Percentiles rank a stretch among this genome's conserved stretches.
These are phyloP conservation scores for Penicillium simplicissimum DNA, from an alignment of 495 filamentous ascomycete genomes.

Conservation along the genomic window DNA sequence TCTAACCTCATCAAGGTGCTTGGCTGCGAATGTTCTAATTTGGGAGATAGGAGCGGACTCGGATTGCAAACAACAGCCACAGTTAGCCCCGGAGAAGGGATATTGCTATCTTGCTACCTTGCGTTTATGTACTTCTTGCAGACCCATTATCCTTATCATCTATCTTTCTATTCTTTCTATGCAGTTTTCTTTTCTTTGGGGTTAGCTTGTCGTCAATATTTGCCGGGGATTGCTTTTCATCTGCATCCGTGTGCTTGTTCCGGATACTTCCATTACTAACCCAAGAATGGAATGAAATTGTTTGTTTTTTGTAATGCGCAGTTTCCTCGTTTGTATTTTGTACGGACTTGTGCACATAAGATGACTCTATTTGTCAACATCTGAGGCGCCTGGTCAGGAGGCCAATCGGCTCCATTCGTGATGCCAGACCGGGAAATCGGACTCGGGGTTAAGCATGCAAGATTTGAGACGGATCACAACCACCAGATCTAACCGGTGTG, in stretches of 20 bases:
- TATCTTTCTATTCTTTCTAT: neutral
- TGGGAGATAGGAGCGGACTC: neutral
- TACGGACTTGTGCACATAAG: neutral
- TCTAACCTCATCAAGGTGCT: neutral
- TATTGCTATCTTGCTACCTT: neutral
- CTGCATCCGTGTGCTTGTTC: neutral
- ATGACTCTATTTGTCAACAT: neutral
- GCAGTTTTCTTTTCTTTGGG: neutral
- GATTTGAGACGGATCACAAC: neutral
- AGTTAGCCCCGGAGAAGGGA: neutral
- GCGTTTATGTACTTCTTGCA: neutral
- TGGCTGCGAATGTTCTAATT: neutral
- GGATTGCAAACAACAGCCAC: neutral
- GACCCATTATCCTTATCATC: neutral
- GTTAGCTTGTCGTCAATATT: neutral
- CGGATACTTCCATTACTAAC: neutral
- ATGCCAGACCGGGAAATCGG: neutral
- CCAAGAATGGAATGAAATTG: neutral
- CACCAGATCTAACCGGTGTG: neutral
- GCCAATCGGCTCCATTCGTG: neutral
- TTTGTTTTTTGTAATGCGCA: neutral
- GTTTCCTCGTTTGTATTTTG: neutral
- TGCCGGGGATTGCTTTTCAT: neutral
- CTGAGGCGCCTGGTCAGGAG: neutral
- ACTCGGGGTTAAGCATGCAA: neutral